These are phyloP conservation scores for Neofusicoccum sp. DNA, from an alignment of 2,329 filamentous ascomycete genomes.

Conservation along the genomic window DNA sequence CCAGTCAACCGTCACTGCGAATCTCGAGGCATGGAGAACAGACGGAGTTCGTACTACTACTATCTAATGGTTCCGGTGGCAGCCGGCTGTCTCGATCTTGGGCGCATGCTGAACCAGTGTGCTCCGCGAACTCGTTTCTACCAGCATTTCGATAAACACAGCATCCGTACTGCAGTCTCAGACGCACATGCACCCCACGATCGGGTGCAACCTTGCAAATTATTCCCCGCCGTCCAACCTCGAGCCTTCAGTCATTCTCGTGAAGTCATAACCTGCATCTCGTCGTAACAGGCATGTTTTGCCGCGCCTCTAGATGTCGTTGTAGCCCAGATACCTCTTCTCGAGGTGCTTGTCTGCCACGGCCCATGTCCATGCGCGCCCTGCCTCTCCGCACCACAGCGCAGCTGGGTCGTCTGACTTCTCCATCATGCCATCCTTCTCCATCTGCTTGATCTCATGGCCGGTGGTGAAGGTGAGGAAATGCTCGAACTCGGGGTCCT, in stretches of 20 bases:
- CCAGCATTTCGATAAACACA: conserved; percentile 14
- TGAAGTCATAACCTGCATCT: conserved; percentile 12
- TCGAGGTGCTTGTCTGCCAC: conserved; percentile 45
- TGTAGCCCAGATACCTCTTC: conserved; percentile 50
- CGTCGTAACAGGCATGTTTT: background rate
- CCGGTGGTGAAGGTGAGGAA: conserved; percentile 59
- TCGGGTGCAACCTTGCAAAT: background rate
- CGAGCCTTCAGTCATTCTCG: conserved; percentile 6
- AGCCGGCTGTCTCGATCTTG: background rate
- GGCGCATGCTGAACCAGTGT: background rate
- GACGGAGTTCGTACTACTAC: conserved; percentile 1
- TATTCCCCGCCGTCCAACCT: background rate
- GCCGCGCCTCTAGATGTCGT: conserved; percentile 42
- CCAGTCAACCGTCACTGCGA: background rate
- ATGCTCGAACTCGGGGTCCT: conserved; percentile 52
- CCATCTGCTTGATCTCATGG: conserved; percentile 55
- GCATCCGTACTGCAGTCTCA: conserved; percentile 16
- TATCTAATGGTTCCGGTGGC: conserved; percentile 2
- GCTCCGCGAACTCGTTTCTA: conserved; percentile 5
- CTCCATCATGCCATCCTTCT: conserved; percentile 52
- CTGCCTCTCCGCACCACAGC: conserved; percentile 51
- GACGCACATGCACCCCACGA: conserved; percentile 7
- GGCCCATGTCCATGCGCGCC: conserved; percentile 50
- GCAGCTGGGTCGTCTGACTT: conserved; percentile 50
- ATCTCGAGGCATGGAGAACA: background rate